These are phyloP conservation scores for Lupinus albus DNA, from an alignment of 306 rosid genomes.

Conservation along the genomic window DNA sequence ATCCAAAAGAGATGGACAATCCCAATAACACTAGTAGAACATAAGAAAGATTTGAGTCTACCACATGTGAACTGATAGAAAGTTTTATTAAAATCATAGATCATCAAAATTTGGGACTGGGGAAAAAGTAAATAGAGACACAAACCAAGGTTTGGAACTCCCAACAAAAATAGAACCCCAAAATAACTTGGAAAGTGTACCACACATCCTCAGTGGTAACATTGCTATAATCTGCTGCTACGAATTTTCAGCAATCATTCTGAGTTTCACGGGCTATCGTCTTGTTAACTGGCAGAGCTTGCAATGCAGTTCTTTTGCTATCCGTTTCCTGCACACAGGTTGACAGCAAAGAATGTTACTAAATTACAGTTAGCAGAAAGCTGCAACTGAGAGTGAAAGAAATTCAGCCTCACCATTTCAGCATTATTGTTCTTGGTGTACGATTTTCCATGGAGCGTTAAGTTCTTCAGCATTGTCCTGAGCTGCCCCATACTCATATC, in stretches of 20 bases:
- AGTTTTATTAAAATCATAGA: background rate
- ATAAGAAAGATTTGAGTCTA: background rate
- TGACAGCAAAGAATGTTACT: background rate
- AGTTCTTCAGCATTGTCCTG: slow-evolving; percentile 46
- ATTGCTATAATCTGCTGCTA: background rate
- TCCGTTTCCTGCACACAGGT: slow-evolving; percentile 34
- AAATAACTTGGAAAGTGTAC: background rate
- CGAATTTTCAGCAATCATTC: background rate
- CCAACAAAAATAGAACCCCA: background rate
- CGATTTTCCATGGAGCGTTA: slow-evolving; percentile 24
- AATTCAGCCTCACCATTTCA: slow-evolving; percentile 33
- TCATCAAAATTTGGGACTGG: background rate
- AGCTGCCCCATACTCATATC: slow-evolving; percentile 56
- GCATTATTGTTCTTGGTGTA: background rate
- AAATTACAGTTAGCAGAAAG: background rate
- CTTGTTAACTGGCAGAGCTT: slow-evolving; percentile 61
- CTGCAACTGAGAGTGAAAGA: background rate
- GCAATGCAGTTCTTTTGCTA: slow-evolving; percentile 71
- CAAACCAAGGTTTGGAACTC: slow-evolving; percentile 44
- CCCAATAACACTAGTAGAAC: background rate
- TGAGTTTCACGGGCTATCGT: slow-evolving; percentile 16
- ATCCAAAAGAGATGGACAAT: background rate
- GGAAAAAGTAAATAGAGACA: background rate
- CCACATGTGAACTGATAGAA: background rate
- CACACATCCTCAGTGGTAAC: background rate